phyloP scores from a whole-genome alignment of 768 basidiomycete species.

The Strobilomyces confusus region DNA sequence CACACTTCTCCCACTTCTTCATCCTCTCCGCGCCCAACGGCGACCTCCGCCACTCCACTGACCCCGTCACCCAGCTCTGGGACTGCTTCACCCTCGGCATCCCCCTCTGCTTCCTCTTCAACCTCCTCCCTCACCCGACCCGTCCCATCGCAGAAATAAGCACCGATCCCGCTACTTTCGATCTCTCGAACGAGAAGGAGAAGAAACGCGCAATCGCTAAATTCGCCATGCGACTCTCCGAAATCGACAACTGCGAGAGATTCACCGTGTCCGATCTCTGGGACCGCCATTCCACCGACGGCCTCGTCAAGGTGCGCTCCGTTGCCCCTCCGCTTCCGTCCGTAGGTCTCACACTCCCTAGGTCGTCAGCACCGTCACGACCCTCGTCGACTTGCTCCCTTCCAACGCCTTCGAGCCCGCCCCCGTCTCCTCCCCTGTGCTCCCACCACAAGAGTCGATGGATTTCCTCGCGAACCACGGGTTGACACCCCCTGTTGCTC shows the following conservation, averaged over 20 bases:
- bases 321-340: not conserved
- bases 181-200: slow-evolving; percentile 70
- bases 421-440: slow-evolving; percentile 53
- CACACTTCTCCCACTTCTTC: slow-evolving; percentile 69
- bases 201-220: slow-evolving; percentile 89
- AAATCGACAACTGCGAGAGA: slow-evolving; percentile 65
- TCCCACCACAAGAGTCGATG: slow-evolving; percentile 54
- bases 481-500: slow-evolving; percentile 36
- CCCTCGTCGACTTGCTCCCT: slow-evolving; percentile 76
- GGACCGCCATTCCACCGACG: slow-evolving; percentile 88
- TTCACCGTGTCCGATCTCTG: slow-evolving; percentile 92
- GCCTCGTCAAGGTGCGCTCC: slow-evolving; percentile 81
- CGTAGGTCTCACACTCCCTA: slow-evolving; percentile 27
- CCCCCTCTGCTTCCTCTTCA: slow-evolving; percentile 94
- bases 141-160: slow-evolving; percentile 49
- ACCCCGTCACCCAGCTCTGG: slow-evolving; percentile 94
- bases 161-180: slow-evolving; percentile 62
- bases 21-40: slow-evolving; percentile 52
- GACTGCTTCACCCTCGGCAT: slow-evolving; percentile 91
- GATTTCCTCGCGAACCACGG: slow-evolving; percentile 52
- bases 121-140: slow-evolving; percentile 63
- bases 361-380: slow-evolving; percentile 88
- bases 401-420: slow-evolving; percentile 61
- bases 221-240: slow-evolving; percentile 85
- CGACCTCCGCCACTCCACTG: slow-evolving; percentile 69